Evolutionary conservation across 73 alveolate species (phyloP).

Genomic region (Effrenium voratum): DNA sequence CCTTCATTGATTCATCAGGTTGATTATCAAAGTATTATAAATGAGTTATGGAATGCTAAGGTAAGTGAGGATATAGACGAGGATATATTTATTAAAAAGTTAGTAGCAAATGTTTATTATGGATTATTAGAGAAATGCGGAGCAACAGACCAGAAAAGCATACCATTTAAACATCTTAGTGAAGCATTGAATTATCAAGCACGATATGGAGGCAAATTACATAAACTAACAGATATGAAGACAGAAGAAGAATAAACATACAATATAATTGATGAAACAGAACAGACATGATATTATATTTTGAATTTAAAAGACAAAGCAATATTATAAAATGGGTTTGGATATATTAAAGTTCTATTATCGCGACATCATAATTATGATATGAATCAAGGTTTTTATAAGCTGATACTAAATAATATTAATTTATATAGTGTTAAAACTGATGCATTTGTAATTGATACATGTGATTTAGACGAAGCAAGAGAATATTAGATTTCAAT

Average conservation of each 20-base stretch:
- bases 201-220: slow-evolving; percentile 12
- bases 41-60: neutral
- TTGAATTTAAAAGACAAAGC: neutral
- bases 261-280: neutral
- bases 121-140: slow-evolving; percentile 16
- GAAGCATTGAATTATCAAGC: slow-evolving; percentile 15
- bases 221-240: neutral
- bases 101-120: neutral
- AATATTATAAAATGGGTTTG: neutral
- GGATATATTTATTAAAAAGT: neutral
- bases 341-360: neutral
- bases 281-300: neutral
- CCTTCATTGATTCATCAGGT: slow-evolving; percentile 15
- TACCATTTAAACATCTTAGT: neutral
- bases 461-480: neutral
- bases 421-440: slow-evolving; percentile 1
- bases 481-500: neutral
- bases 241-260: neutral
- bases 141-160: slow-evolving; percentile 23
- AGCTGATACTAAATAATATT: neutral
- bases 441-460: neutral
- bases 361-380: neutral
- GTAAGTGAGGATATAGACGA: neutral
- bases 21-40: neutral
- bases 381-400: neutral